Conservation (phyloP, 495 filamentous ascomycete species). For the Tuber melanosporum region DNA sequence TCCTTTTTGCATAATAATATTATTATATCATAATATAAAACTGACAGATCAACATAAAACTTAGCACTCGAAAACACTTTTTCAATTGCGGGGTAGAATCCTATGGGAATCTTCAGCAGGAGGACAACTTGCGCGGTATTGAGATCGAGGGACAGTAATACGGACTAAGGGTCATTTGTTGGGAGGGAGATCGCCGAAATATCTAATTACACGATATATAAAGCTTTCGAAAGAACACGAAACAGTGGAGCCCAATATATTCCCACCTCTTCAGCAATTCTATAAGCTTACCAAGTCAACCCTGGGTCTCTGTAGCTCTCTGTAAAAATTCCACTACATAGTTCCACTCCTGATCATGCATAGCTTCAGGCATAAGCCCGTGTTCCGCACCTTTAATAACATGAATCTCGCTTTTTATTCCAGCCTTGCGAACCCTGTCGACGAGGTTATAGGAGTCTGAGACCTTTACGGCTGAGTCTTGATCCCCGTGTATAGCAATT, state of each 20-base stretch:
- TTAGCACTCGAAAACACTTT: too few species aligned
- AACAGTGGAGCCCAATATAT: background rate
- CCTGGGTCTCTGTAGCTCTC: background rate
- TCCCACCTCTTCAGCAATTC: background rate
- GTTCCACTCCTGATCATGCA: background rate
- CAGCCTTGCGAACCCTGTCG: background rate
- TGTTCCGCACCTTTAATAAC: background rate
- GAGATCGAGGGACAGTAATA: background rate
- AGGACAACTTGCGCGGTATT: background rate
- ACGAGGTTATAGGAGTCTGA: slow-evolving; percentile 1
- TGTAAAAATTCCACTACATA: background rate
- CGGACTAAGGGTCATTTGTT: background rate
- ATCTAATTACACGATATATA: background rate
- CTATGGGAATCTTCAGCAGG: background rate
- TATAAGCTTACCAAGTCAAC: background rate
- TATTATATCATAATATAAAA: too few species aligned
- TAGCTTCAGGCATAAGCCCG: background rate
- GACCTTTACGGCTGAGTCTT: background rate
- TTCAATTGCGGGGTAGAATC: background rate
- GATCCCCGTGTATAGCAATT: background rate
- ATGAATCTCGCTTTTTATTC: background rate
- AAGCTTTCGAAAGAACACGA: background rate
- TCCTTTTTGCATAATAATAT: too few species aligned
- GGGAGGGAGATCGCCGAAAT: background rate
- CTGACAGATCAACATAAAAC: too few species aligned